Percentiles rank a stretch among this genome's conserved stretches.
Evolutionary conservation across 768 basidiomycete genomes (phyloP).

Genomic region (Sistotremastrum niveocremeum): DNA sequence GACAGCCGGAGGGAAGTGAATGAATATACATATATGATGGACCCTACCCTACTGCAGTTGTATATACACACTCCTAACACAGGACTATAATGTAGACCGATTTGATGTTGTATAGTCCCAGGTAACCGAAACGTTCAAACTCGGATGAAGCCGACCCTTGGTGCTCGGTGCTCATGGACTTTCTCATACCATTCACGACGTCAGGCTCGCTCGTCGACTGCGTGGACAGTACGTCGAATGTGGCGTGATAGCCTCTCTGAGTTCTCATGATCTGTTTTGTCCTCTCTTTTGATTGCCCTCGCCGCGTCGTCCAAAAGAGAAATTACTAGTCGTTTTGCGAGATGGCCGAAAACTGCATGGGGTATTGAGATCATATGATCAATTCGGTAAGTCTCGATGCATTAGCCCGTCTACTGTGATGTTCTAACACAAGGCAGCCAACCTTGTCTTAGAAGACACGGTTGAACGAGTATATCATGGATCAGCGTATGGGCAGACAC

Average conservation of each 20-base stretch:
- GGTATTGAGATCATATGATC: slow-evolving; percentile 93
- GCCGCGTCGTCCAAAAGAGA: slow-evolving; percentile 48
- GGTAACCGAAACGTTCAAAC: no score
- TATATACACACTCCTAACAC: no score
- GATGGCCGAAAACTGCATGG: slow-evolving; percentile 96
- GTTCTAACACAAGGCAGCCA: slow-evolving; percentile 41
- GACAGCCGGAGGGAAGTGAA: slow-evolving; percentile 19
- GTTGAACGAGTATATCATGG: slow-evolving; percentile 90
- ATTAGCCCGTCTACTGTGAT: slow-evolving; percentile 3
- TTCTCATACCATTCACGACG: slow-evolving; percentile 95
- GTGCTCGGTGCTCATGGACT: slow-evolving; percentile 50
- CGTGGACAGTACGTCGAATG: slow-evolving; percentile 96
- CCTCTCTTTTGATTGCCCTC: slow-evolving; percentile 10
- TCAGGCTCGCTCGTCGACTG: slow-evolving; percentile 98
- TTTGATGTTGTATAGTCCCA: no score
- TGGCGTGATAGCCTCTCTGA: slow-evolving; percentile 5
- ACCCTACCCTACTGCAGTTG: no score
- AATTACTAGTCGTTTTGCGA: slow-evolving; percentile 93
- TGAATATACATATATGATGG: no score
- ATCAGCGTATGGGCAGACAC: slow-evolving; percentile 75
- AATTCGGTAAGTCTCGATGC: slow-evolving; percentile 62
- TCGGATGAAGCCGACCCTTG: no score
- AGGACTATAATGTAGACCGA: no score
- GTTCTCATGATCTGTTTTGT: not conserved
- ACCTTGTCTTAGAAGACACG: slow-evolving; percentile 92